phyloP scores from a whole-genome alignment of 2,329 filamentous ascomycete species.

The Magnaporthiopsis rhizophila region DNA sequence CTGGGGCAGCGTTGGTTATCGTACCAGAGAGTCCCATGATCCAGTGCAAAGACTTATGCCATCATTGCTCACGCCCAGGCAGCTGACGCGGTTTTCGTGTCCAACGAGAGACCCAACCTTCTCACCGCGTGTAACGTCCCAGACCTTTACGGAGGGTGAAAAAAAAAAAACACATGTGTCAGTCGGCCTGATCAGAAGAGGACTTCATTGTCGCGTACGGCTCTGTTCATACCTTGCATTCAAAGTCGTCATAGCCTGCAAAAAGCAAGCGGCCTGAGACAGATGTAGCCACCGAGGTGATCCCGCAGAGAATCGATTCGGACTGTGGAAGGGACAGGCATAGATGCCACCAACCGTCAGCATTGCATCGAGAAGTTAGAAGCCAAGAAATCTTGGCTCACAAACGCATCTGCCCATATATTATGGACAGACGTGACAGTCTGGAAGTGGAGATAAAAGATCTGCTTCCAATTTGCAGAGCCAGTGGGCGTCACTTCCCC shows the following conservation, averaged over 20 bases:
- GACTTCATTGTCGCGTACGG: too few species aligned
- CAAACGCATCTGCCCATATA: too few species aligned
- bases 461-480: not conserved
- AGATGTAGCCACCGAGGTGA: slow-evolving; percentile 96
- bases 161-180: not conserved
- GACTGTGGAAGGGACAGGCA: slow-evolving; percentile 51
- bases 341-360: not conserved
- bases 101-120: slow-evolving; percentile 95
- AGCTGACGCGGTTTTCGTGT: slow-evolving; percentile 98
- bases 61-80: slow-evolving; percentile 96
- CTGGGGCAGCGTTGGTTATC: slow-evolving; percentile 23
- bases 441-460: slow-evolving; percentile 10
- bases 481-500: too few species aligned
- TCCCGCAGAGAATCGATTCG: slow-evolving; percentile 93
- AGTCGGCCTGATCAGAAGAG: not conserved
- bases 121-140: slow-evolving; percentile 94
- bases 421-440: too few species aligned
- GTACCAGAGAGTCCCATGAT: slow-evolving; percentile 97
- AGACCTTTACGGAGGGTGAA: slow-evolving; percentile 58
- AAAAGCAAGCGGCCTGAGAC: slow-evolving; percentile 93
- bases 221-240: slow-evolving; percentile 75
- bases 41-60: slow-evolving; percentile 98
- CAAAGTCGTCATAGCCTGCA: slow-evolving; percentile 96
- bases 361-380: not conserved
- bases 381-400: too few species aligned